Percentiles rank a stretch among this genome's conserved stretches.
phyloP scores from a whole-genome alignment of 2,329 filamentous ascomycete genomes.

The Penicillium occitanis region DNA sequence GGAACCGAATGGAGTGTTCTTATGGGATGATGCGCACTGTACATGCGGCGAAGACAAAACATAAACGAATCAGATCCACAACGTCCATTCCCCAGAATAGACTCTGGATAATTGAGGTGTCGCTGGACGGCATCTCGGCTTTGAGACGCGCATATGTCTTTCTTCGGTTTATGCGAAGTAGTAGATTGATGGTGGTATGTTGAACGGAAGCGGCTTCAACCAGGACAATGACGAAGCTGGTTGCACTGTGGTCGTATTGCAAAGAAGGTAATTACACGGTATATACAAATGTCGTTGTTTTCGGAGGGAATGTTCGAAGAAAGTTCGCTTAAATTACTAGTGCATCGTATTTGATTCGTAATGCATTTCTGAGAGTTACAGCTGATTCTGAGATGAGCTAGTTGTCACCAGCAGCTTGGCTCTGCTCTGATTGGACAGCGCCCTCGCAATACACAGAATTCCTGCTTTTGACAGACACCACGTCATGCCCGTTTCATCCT shows the following conservation, averaged over 20 bases:
- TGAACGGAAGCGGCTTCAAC: background rate
- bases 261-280: background rate
- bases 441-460: background rate
- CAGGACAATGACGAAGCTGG: background rate
- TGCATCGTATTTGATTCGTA: background rate
- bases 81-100: slow-evolving; percentile 30
- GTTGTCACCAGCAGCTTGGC: background rate
- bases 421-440: background rate
- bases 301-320: background rate
- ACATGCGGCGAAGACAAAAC: slow-evolving; percentile 40
- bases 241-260: background rate
- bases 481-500: background rate
- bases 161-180: background rate
- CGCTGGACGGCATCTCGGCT: background rate
- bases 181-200: background rate
- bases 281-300: background rate
- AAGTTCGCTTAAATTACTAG: background rate
- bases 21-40: slow-evolving; percentile 32
- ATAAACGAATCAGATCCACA: slow-evolving; percentile 37
- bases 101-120: background rate
- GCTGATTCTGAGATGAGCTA: background rate
- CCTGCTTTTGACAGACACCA: background rate
- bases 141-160: background rate
- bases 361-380: background rate
- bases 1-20: background rate